These are phyloP conservation scores for Rutstroemia sp. DNA, from an alignment of 2,329 filamentous ascomycete species.

Conservation along the genomic window DNA sequence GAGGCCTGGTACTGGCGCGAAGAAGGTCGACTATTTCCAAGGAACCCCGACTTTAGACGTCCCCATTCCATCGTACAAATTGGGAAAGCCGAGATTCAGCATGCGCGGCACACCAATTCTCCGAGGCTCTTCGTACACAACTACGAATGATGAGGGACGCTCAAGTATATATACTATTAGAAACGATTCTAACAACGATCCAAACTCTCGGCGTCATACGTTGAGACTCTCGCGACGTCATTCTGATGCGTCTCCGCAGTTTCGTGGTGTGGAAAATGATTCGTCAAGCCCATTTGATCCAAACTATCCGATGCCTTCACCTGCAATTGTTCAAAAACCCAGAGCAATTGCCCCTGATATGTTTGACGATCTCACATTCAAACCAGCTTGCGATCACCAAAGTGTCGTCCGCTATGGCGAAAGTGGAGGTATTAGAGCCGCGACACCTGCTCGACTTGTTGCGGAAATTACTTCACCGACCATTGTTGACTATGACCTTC, in stretches of 20 bases:
- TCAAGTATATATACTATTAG: constrained; percentile 51
- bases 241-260: constrained; percentile 27
- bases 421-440: constrained; percentile 72
- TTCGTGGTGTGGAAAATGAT: constrained; percentile 9
- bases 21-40: constrained; percentile 41
- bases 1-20: constrained; percentile 56
- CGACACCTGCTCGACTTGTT: constrained; percentile 83
- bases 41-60: constrained; percentile 58
- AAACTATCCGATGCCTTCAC: constrained; percentile 10
- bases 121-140: constrained; percentile 72
- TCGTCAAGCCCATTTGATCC: constrained; percentile 13
- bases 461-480: constrained; percentile 94
- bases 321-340: constrained; percentile 16
- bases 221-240: constrained; percentile 24
- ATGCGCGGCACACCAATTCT: constrained; percentile 67
- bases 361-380: constrained; percentile 73
- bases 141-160: constrained; percentile 59
- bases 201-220: constrained; percentile 18
- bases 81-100: constrained; percentile 78
- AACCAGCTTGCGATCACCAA: constrained; percentile 71
- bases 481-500: constrained; percentile 92
- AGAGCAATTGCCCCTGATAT: constrained; percentile 61
- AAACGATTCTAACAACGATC: constrained; percentile 21
- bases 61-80: constrained; percentile 73
- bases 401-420: constrained; percentile 75